These are phyloP conservation scores for Echinochloa phyllopogon DNA, from an alignment of 176 grass and related monocot species.

Conservation along the genomic window DNA sequence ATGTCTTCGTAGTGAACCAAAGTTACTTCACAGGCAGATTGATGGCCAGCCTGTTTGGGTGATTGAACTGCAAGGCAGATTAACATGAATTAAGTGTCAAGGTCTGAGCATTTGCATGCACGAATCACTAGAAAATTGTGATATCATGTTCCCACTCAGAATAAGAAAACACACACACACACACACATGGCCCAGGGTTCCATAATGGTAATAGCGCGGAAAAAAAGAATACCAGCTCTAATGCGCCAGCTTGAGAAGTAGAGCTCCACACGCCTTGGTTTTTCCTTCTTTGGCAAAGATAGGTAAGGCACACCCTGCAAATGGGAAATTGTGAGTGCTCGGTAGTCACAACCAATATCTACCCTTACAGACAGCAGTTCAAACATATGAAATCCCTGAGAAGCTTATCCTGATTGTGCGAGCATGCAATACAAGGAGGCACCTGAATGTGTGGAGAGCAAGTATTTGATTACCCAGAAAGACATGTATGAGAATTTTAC, in stretches of 20 bases:
- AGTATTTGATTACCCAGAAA: slow-evolving; percentile 10
- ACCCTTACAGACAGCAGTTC: neutral
- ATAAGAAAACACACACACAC: neutral
- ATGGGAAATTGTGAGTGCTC: slow-evolving; percentile 7
- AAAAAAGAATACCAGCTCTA: slow-evolving; percentile 66
- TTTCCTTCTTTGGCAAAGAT: slow-evolving; percentile 89
- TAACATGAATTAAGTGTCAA: slow-evolving; percentile 13
- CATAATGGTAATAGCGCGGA: neutral
- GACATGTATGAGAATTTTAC: neutral
- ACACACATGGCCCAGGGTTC: neutral
- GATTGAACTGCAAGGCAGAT: slow-evolving; percentile 69
- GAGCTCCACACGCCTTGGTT: slow-evolving; percentile 85
- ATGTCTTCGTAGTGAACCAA: slow-evolving; percentile 92
- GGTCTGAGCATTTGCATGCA: slow-evolving; percentile 5
- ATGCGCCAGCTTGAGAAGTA: slow-evolving; percentile 99
- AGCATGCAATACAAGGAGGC: slow-evolving; percentile 18
- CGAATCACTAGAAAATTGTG: slow-evolving; percentile 20
- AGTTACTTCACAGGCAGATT: slow-evolving; percentile 91
- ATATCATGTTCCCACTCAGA: neutral
- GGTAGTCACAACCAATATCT: slow-evolving; percentile 13
- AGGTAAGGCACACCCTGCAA: slow-evolving; percentile 85
- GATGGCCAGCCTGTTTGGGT: slow-evolving; percentile 70
- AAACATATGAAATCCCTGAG: slow-evolving; percentile 25
- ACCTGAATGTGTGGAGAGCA: slow-evolving; percentile 2
- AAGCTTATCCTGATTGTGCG: slow-evolving; percentile 1